These are phyloP conservation scores for Coemansia sp. DNA, from an alignment of 192 early-diverging fungal species.

Conservation along the genomic window DNA sequence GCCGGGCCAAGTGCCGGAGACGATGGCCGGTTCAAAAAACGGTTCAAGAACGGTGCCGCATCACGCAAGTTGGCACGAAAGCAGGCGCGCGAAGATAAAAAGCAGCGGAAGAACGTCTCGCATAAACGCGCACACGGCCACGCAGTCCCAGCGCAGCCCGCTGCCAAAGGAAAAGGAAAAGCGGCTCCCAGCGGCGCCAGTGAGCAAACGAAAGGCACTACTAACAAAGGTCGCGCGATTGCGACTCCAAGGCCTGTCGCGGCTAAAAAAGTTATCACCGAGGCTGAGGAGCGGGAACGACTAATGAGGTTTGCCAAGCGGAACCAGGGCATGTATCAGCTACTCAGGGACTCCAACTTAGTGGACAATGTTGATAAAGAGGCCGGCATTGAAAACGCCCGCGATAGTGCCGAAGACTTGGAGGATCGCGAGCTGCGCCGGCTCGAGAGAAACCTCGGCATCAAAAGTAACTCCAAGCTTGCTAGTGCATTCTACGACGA, in stretches of 20 bases:
- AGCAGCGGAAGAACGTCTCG: constrained; percentile 46
- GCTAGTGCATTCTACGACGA: constrained; percentile 45
- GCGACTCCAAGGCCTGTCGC: not conserved
- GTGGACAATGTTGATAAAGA: constrained; percentile 46
- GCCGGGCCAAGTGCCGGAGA: not conserved
- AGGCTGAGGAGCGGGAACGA: constrained; percentile 40
- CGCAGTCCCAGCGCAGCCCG: not conserved
- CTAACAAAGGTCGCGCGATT: not conserved
- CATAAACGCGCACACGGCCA: constrained; percentile 31
- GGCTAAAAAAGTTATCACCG: constrained; percentile 9
- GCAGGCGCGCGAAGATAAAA: constrained; percentile 56
- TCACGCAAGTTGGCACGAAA: constrained; percentile 54
- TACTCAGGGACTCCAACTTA: constrained; percentile 54
- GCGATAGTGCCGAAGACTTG: constrained; percentile 27
- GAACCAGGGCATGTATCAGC: constrained; percentile 58
- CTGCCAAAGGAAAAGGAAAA: constrained; percentile 6
- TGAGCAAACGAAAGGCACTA: not conserved
- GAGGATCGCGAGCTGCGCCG: constrained; percentile 59
- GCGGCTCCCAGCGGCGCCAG: not conserved
- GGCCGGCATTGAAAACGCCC: constrained; percentile 27
- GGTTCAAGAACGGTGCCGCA: constrained; percentile 33
- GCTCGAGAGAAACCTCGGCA: constrained; percentile 56
- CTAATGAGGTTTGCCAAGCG: constrained; percentile 59
- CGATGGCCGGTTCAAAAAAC: constrained; percentile 45
- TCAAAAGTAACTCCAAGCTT: constrained; percentile 54